Conservation (phyloP, 352 stramenopile species). For the Globisporangium mamillatum region DNA sequence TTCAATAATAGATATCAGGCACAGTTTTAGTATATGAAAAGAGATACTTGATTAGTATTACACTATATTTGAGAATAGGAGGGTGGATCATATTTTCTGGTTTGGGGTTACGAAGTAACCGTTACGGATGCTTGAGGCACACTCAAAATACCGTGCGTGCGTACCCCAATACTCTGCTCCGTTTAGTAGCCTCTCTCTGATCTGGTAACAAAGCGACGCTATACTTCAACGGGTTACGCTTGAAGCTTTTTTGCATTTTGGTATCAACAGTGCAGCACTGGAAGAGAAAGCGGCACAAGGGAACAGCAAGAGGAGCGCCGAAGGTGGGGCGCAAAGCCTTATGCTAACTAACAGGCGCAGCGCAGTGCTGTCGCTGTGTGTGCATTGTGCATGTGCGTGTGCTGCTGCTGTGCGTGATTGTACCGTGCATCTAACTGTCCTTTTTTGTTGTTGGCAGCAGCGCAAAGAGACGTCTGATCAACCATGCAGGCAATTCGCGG, state of each 20-base stretch:
- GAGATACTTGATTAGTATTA: background rate
- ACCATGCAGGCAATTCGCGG: conserved; percentile 65
- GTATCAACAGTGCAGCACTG: background rate
- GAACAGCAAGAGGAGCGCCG: background rate
- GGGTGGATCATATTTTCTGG: background rate
- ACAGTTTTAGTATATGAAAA: background rate
- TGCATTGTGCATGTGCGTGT: background rate
- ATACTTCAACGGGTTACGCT: conserved; percentile 6
- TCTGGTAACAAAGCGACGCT: background rate
- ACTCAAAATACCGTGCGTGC: background rate
- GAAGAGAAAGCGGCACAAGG: background rate
- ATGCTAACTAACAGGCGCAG: background rate
- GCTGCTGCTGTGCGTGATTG: background rate
- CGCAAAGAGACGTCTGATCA: background rate
- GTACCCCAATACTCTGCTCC: background rate
- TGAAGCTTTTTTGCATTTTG: conserved; percentile 1
- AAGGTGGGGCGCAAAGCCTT: background rate
- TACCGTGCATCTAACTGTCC: background rate
- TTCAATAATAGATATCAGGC: background rate
- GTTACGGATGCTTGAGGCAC: background rate
- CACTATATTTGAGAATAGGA: background rate
- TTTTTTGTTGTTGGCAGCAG: background rate
- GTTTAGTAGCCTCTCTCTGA: conserved; percentile 1
- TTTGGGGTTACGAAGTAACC: background rate
- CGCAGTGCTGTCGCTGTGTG: background rate